These are phyloP conservation scores for Euphrasia arctica DNA, from an alignment of 305 asterid species.

Conservation along the genomic window DNA sequence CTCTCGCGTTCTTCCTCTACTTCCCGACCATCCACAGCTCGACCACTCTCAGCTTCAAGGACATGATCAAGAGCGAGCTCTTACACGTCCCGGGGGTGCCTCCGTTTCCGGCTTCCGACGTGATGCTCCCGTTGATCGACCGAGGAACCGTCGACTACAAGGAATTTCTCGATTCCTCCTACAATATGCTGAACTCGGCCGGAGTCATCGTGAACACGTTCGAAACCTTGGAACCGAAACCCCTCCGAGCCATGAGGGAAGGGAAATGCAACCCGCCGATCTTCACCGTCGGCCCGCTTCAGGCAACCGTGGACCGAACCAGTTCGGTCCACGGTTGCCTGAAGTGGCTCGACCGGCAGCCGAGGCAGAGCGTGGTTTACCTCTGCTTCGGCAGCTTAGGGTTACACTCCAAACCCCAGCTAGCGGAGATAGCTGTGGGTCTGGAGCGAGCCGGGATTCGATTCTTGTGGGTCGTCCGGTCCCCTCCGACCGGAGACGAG, in stretches of 20 bases:
- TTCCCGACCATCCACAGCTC: conserved; percentile 31
- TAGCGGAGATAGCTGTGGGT: conserved; percentile 45
- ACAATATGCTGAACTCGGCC: conserved; percentile 18
- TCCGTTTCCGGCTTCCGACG: conserved; percentile 37
- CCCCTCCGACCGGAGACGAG: conserved; percentile 47
- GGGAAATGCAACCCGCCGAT: conserved; percentile 54
- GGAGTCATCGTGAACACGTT: conserved; percentile 56
- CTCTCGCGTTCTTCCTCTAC: conserved; percentile 27
- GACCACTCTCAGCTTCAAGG: conserved; percentile 35
- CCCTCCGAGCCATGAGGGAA: conserved; percentile 33
- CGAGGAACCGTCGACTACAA: conserved; percentile 29
- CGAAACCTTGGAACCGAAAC: conserved; percentile 34
- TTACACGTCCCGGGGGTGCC: conserved; percentile 47
- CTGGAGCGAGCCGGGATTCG: conserved; percentile 50
- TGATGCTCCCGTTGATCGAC: conserved; percentile 36
- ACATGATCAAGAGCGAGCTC: conserved; percentile 33
- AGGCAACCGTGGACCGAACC: conserved; percentile 21
- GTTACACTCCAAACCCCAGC: conserved; percentile 36
- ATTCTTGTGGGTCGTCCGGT: conserved; percentile 66
- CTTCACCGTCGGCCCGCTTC: conserved; percentile 57
- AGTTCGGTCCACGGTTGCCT: conserved; percentile 35
- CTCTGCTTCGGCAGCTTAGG: conserved; percentile 72
- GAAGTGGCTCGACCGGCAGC: conserved; percentile 64
- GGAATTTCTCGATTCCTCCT: conserved; percentile 23
- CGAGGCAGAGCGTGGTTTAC: conserved; percentile 49